These are phyloP conservation scores for Nicotiana obtusifolia DNA, from an alignment of 257 asterid species.

Conservation along the genomic window DNA sequence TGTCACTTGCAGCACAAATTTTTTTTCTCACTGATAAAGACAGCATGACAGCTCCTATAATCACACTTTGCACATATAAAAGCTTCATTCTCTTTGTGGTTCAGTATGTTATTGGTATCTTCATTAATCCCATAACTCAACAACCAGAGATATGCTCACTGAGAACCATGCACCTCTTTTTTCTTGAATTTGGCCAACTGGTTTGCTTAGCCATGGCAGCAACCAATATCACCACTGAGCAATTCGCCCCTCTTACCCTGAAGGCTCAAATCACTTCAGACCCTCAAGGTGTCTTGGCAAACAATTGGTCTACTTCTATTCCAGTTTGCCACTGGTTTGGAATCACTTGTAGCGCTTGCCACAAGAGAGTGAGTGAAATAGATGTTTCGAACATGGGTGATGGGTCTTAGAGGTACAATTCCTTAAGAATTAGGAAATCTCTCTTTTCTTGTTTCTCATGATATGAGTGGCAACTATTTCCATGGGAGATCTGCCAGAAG, in stretches of 20 bases:
- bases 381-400: conserved; percentile 19
- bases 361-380: conserved; percentile 19
- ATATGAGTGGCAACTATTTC: conserved; percentile 2
- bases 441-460: conserved; percentile 20
- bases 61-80: background rate
- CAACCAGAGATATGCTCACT: background rate
- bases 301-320: conserved; percentile 19
- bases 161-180: no score
- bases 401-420: conserved; percentile 3
- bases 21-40: background rate
- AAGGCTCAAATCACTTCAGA: background rate
- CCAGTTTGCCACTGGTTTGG: conserved; percentile 28
- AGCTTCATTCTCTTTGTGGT: background rate
- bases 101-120: background rate
- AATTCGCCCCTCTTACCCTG: conserved; percentile 12
- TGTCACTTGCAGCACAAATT: background rate
- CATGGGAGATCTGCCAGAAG: background rate
- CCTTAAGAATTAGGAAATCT: conserved; percentile 29
- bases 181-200: no score
- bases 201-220: background rate
- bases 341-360: conserved; percentile 20
- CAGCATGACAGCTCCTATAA: background rate
- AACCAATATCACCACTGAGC: conserved; percentile 11
- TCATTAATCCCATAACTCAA: background rate
- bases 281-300: background rate